Conservation (phyloP, 2,329 filamentous ascomycete species). For the Cadophora sp. region DNA sequence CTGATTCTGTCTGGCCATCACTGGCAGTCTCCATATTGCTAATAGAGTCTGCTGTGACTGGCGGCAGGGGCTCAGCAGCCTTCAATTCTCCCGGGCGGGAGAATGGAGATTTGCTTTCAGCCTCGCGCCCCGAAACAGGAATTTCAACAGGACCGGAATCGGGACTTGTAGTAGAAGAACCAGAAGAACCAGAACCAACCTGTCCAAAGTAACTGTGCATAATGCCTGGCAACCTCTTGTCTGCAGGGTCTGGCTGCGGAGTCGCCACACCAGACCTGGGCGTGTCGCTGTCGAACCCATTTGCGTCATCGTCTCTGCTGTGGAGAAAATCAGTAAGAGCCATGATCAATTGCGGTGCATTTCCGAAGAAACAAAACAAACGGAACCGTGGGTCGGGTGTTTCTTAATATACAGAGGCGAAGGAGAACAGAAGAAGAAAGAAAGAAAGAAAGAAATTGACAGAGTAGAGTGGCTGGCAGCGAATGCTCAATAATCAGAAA, state of each 20-base stretch:
- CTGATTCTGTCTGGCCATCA: constrained; percentile 37
- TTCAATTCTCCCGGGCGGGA: constrained; percentile 34
- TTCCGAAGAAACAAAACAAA: not conserved
- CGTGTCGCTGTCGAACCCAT: constrained; percentile 83
- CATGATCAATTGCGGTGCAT: constrained; percentile 27
- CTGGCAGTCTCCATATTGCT: constrained; percentile 36
- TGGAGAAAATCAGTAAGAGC: constrained; percentile 40
- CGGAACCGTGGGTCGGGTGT: not conserved
- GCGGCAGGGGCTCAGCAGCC: constrained; percentile 36
- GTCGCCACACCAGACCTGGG: constrained; percentile 92
- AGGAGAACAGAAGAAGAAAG: constrained; percentile 9
- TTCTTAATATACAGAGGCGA: not conserved
- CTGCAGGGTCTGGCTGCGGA: constrained; percentile 89
- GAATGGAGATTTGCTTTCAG: constrained; percentile 34
- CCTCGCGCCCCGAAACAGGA: constrained; percentile 35
- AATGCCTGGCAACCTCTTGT: constrained; percentile 95
- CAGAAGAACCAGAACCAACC: constrained; percentile 90
- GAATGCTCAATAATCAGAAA: constrained; percentile 31
- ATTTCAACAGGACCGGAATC: constrained; percentile 44
- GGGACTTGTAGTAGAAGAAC: constrained; percentile 37
- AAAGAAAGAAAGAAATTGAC: constrained; percentile 17
- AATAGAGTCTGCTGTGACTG: constrained; percentile 39
- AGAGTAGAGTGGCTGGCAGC: constrained; percentile 3
- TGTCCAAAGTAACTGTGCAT: constrained; percentile 96
- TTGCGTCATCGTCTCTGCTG: constrained; percentile 66